A percentile compares a stretch with the other conserved stretches of the same genome.
Conservation (phyloP, 192 early-diverging fungal genomes). For the Gaertneriomyces sp. region DNA sequence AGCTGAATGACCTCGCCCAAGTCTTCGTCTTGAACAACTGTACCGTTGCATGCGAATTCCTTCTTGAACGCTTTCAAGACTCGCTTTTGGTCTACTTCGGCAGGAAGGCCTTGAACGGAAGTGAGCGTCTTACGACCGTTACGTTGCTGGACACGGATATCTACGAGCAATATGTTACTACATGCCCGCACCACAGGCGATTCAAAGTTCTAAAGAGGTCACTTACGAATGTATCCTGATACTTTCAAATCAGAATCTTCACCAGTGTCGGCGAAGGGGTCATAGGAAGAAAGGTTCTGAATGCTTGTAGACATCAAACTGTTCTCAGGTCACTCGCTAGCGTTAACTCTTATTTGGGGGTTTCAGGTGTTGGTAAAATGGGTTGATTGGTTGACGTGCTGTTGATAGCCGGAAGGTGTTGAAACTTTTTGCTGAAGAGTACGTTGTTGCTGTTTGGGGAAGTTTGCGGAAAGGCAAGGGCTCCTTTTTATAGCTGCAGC, state of each 20-base stretch:
- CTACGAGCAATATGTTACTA: slow-evolving; percentile 46
- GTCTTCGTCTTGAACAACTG: slow-evolving; percentile 88
- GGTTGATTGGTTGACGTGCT: too few species aligned
- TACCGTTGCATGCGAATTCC: slow-evolving; percentile 95
- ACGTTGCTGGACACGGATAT: slow-evolving; percentile 96
- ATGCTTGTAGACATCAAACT: slow-evolving; percentile 25
- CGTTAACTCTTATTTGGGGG: too few species aligned
- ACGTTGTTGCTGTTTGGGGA: too few species aligned
- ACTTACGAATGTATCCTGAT: slow-evolving; percentile 54
- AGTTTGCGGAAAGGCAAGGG: too few species aligned
- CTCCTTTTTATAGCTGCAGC: too few species aligned
- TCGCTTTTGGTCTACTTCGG: slow-evolving; percentile 81
- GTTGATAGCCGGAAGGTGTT: too few species aligned
- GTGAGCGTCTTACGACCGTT: slow-evolving; percentile 96
- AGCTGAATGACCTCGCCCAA: slow-evolving; percentile 90
- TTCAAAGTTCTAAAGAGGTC: neutral
- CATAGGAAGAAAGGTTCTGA: slow-evolving; percentile 44
- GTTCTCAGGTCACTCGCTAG: too few species aligned
- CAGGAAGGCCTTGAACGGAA: slow-evolving; percentile 87
- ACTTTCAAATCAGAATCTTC: slow-evolving; percentile 38
- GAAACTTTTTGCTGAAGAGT: too few species aligned
- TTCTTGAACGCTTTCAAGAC: slow-evolving; percentile 97
- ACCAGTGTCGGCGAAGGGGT: slow-evolving; percentile 57
- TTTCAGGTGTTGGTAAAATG: too few species aligned
- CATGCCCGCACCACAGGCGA: neutral